Conservation (phyloP, 305 asterid species). For the Fraxinus sp. region DNA sequence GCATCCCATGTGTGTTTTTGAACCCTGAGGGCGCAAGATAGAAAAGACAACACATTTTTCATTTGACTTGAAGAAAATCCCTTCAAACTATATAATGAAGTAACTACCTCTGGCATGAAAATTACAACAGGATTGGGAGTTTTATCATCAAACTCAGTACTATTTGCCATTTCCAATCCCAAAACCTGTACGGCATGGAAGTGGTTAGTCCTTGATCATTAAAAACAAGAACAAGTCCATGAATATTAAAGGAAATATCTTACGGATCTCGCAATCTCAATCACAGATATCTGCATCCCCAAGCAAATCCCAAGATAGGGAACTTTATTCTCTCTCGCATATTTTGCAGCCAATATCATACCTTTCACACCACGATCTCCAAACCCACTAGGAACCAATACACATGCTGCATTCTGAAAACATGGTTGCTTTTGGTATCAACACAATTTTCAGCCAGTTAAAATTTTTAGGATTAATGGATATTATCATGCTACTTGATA, state of each 20-base stretch:
- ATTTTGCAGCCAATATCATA: conserved; percentile 95
- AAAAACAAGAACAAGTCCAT: not conserved
- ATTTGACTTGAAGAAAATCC: conserved; percentile 8
- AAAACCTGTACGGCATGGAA: conserved; percentile 48
- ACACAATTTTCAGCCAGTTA: conserved; percentile 9
- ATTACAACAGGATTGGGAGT: conserved; percentile 76
- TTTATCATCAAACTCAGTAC: conserved; percentile 71
- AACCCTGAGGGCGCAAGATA: conserved; percentile 49
- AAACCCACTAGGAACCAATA: conserved; percentile 98
- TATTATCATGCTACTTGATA: not conserved
- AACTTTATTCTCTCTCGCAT: conserved; percentile 78
- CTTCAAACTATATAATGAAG: conserved; percentile 9
- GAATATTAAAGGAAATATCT: conserved; percentile 29
- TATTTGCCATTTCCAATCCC: conserved; percentile 65
- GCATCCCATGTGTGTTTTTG: conserved; percentile 95
- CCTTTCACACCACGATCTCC: conserved; percentile 98
- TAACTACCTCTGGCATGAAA: conserved; percentile 94
- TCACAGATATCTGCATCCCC: conserved; percentile 95
- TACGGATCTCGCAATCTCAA: conserved; percentile 89
- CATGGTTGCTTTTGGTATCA: conserved; percentile 12
- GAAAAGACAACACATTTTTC: conserved; percentile 13
- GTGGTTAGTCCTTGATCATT: not conserved
- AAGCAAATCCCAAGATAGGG: conserved; percentile 95
- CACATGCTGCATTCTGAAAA: conserved; percentile 76
- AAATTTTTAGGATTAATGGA: not conserved